Evolutionary conservation across 2,329 filamentous ascomycete species (phyloP).

Genomic region (Blumeriella jaapii): DNA sequence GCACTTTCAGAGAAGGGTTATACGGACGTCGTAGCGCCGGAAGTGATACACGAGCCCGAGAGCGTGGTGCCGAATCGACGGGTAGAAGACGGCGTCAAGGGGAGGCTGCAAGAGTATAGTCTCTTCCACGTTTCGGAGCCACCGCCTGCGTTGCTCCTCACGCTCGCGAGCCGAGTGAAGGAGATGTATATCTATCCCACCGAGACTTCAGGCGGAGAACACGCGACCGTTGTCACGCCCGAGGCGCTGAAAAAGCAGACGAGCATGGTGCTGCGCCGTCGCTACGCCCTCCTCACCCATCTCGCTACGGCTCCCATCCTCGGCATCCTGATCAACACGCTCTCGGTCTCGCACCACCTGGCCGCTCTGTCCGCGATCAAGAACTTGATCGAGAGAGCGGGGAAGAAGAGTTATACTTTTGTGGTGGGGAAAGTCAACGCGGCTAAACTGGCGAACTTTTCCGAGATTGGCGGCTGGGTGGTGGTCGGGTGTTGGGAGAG

Average conservation of each 20-base stretch:
- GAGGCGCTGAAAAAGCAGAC: slow-evolving; percentile 29
- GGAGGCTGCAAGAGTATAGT: slow-evolving; percentile 37
- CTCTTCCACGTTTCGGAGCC: slow-evolving; percentile 75
- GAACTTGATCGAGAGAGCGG: slow-evolving; percentile 59
- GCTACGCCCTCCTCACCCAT: slow-evolving; percentile 76
- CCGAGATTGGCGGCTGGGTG: slow-evolving; percentile 91
- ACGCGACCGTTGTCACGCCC: slow-evolving; percentile 7
- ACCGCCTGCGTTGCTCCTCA: slow-evolving; percentile 78
- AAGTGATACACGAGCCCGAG: slow-evolving; percentile 65
- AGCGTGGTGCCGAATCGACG: slow-evolving; percentile 77
- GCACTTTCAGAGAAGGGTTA: slow-evolving; percentile 56
- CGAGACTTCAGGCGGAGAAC: slow-evolving; percentile 38
- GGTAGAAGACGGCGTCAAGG: slow-evolving; percentile 29
- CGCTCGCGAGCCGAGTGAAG: slow-evolving; percentile 70
- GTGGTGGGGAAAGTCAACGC: slow-evolving; percentile 95
- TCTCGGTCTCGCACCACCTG: slow-evolving; percentile 85
- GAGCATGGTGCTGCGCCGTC: slow-evolving; percentile 56
- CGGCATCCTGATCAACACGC: slow-evolving; percentile 90
- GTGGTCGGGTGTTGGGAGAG: slow-evolving; percentile 98
- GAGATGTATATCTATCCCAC: slow-evolving; percentile 70
- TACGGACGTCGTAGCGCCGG: slow-evolving; percentile 52
- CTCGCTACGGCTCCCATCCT: slow-evolving; percentile 75
- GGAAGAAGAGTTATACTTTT: slow-evolving; percentile 92
- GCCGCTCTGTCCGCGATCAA: slow-evolving; percentile 66
- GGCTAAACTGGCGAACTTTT: slow-evolving; percentile 92